Evolutionary conservation across 441 rosid genomes (phyloP).

Genomic region (Macaranga tanarius): DNA sequence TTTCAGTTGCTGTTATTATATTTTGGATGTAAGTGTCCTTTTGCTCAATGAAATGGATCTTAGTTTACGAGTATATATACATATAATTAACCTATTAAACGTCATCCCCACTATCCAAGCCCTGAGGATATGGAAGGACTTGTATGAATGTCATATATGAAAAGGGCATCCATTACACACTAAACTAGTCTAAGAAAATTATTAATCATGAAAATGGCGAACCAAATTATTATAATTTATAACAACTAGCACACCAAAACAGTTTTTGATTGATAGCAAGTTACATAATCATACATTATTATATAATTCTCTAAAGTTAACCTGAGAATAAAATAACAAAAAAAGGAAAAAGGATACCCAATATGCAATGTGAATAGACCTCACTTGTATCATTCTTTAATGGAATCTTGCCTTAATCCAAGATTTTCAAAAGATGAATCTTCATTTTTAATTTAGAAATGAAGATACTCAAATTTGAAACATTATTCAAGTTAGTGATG

Average conservation of each 20-base stretch:
- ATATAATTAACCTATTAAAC: background rate
- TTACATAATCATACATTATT: background rate
- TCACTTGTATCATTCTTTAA: background rate
- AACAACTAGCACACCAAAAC: background rate
- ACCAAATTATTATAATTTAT: background rate
- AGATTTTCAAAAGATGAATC: background rate
- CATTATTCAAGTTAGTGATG: too few species aligned
- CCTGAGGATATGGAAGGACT: background rate
- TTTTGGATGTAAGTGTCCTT: too few species aligned
- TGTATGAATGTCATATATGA: background rate
- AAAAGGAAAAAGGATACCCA: background rate
- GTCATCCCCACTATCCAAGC: background rate
- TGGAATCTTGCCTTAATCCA: conserved; percentile 7
- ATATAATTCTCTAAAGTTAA: background rate
- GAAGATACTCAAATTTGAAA: too few species aligned
- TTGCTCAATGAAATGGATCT: too few species aligned
- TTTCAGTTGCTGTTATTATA: too few species aligned
- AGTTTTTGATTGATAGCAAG: background rate
- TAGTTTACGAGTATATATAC: too few species aligned
- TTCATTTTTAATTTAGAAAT: too few species aligned
- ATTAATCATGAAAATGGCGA: background rate
- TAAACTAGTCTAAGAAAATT: background rate
- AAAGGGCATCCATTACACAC: background rate
- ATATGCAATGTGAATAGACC: background rate
- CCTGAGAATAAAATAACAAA: background rate